Base-by-base conservation (phyloP, 176 grass and related monocot species). In the Rhynchospora breviuscula region DNA sequence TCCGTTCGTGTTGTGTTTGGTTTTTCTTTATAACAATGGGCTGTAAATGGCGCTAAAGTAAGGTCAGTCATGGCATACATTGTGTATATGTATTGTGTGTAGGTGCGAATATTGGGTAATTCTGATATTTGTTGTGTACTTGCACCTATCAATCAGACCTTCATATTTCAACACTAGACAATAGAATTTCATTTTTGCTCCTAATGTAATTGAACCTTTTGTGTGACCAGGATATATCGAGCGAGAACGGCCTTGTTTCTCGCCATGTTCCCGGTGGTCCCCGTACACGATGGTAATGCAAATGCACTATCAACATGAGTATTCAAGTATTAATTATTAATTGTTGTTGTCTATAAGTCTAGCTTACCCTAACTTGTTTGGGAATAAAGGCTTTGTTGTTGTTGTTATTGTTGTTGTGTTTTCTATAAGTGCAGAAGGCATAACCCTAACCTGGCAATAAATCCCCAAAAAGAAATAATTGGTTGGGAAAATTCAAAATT, bases 221-320 rank as follows among this genome's bases (percentile, higher is more conserved):
- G 17, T 76, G 47, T 53, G 47, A 29, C 11, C 72, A 73, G 69
- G 69, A 73, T 73, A 73, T 73, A 19, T 73, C 69, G 0, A 73
- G 49, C 69, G 49, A 10, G 69, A 73, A 73, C 4, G 69, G 69
- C 49, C 69, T 73, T 51, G 9, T 73, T 9, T 44, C 21, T 73
- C 46, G 1, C 44, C 18, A 0, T 73, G 70, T 45, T 25, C 22
- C 46, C 25, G 22, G 44, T 22, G 47, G 70, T 1, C 18, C 18
- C 47, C 46, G 46, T 74, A 25, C 70, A 74, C 70, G 70, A 49
- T 51, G 70, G 70, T 74, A 74, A 74, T 52, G 5, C 49, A 74
- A 51, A 49, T 74, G 70, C 70, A 25, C 45, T 21, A 73, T 73
- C 2, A 19, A 49, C 48, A 49, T 49, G 44, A 73, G 17, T 23